Evolutionary conservation across 2,329 filamentous ascomycete genomes (phyloP).

Genomic region (Pseudopithomyces maydicus): DNA sequence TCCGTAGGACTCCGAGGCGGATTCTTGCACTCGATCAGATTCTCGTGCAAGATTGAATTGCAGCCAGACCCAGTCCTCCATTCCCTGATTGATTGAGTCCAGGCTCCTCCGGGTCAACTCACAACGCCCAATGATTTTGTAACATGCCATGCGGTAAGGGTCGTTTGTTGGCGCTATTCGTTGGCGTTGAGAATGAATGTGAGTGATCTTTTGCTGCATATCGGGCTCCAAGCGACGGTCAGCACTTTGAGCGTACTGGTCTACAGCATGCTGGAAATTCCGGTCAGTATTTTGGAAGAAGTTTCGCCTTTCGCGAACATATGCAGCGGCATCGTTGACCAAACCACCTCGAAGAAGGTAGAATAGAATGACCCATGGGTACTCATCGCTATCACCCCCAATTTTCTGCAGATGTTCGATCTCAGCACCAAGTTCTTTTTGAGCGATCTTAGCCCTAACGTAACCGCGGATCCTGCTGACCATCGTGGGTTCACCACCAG

Average conservation of each 20-base stretch:
- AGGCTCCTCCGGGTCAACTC: slow-evolving; percentile 63
- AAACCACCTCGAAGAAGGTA: slow-evolving; percentile 87
- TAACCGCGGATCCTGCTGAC: slow-evolving; percentile 93
- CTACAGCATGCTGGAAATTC: slow-evolving; percentile 86
- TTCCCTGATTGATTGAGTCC: slow-evolving; percentile 62
- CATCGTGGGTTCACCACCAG: slow-evolving; percentile 86
- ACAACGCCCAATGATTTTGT: slow-evolving; percentile 90
- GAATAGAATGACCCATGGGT: slow-evolving; percentile 92
- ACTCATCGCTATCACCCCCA: slow-evolving; percentile 67
- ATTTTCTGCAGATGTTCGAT: slow-evolving; percentile 80
- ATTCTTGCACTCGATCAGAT: slow-evolving; percentile 64
- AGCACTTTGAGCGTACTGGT: slow-evolving; percentile 76
- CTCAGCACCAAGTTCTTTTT: slow-evolving; percentile 84
- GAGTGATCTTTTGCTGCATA: slow-evolving; percentile 84
- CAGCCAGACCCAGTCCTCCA: slow-evolving; percentile 71
- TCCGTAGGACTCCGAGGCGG: slow-evolving; percentile 66
- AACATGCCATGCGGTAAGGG: slow-evolving; percentile 95
- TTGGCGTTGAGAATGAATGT: slow-evolving; percentile 84
- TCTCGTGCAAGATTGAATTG: slow-evolving; percentile 68
- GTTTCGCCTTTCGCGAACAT: slow-evolving; percentile 80
- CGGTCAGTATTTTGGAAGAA: slow-evolving; percentile 90
- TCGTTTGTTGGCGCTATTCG: slow-evolving; percentile 87
- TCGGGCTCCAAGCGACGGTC: slow-evolving; percentile 79
- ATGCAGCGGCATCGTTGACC: slow-evolving; percentile 80
- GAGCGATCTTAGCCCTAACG: slow-evolving; percentile 76